A percentile compares a stretch with the other conserved stretches of the same genome.
These are phyloP conservation scores for Gentiana macrophylla DNA, from an alignment of 257 asterid genomes.

Conservation along the genomic window DNA sequence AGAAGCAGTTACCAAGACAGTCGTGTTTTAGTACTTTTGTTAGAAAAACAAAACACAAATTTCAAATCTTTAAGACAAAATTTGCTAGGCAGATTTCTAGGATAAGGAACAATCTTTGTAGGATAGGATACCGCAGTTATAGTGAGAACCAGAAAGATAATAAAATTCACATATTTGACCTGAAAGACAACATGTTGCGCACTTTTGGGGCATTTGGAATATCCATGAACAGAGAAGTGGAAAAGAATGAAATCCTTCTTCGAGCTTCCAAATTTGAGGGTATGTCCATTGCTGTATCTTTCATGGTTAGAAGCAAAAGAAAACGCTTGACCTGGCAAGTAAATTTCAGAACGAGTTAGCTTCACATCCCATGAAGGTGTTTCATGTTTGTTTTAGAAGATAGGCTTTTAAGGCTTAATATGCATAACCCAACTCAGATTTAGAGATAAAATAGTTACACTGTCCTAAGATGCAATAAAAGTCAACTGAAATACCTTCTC, in stretches of 20 bases:
- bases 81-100: not conserved
- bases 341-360: constrained; percentile 9
- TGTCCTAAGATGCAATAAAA: not conserved
- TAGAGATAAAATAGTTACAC: not conserved
- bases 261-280: constrained; percentile 86
- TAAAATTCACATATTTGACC: constrained; percentile 28
- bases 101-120: not conserved
- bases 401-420: not conserved
- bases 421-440: no score
- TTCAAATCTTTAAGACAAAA: not conserved
- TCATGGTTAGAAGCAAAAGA: constrained; percentile 65
- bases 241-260: constrained; percentile 72
- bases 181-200: constrained; percentile 90
- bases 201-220: constrained; percentile 94
- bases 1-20: constrained; percentile 1
- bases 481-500: constrained; percentile 55
- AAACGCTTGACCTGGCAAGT: constrained; percentile 64
- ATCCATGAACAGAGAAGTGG: constrained; percentile 88
- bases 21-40: not conserved
- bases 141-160: not conserved
- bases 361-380: not conserved
- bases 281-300: constrained; percentile 71
- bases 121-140: no score
- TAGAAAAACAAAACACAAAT: not conserved
- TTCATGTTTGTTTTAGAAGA: not conserved